A percentile compares a stretch with the other conserved stretches of the same genome.
phyloP scores from a whole-genome alignment of 768 basidiomycete species.

The Grammothele lineata region DNA sequence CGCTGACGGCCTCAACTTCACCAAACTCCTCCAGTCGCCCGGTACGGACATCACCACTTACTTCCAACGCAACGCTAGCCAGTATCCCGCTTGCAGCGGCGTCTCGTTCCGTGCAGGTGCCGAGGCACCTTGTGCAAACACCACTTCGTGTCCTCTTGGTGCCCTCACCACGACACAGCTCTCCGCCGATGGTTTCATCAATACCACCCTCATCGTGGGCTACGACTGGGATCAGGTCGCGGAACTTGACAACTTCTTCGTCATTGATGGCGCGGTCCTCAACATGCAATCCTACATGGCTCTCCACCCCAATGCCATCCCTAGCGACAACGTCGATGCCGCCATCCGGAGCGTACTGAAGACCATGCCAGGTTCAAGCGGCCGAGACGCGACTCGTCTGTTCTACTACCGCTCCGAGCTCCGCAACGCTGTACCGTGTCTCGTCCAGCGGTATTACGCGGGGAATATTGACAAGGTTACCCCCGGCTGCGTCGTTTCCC shows the following conservation, averaged over 20 bases:
- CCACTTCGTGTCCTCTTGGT: conserved; percentile 64
- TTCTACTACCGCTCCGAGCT: conserved; percentile 73
- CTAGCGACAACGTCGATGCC: conserved; percentile 73
- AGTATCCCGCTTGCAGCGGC: conserved; percentile 62
- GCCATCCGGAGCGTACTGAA: conserved; percentile 75
- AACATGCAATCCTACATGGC: conserved; percentile 86
- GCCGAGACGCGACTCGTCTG: conserved; percentile 87
- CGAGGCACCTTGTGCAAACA: conserved; percentile 63
- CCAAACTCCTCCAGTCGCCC: conserved; percentile 47
- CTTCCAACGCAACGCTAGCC: conserved; percentile 67
- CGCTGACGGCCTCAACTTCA: conserved; percentile 52
- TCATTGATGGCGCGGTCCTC: conserved; percentile 90
- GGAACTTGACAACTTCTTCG: conserved; percentile 67
- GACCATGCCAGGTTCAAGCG: conserved; percentile 43
- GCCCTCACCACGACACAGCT: conserved; percentile 57
- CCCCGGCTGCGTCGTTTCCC: conserved; percentile 91
- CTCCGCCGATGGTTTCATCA: conserved; percentile 53
- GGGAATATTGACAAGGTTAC: conserved; percentile 97
- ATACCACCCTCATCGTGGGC: conserved; percentile 70
- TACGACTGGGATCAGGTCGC: conserved; percentile 92
- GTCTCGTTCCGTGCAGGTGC: conserved; percentile 64
- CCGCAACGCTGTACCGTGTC: conserved; percentile 68
- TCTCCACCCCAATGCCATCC: conserved; percentile 62
- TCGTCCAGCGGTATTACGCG: conserved; percentile 82
- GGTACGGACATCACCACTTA: conserved; percentile 90